Evolutionary conservation across 345 rosid genomes (phyloP), one percentile per base, ranked within the genome.

Genomic region (Microcos paniculata): DNA sequence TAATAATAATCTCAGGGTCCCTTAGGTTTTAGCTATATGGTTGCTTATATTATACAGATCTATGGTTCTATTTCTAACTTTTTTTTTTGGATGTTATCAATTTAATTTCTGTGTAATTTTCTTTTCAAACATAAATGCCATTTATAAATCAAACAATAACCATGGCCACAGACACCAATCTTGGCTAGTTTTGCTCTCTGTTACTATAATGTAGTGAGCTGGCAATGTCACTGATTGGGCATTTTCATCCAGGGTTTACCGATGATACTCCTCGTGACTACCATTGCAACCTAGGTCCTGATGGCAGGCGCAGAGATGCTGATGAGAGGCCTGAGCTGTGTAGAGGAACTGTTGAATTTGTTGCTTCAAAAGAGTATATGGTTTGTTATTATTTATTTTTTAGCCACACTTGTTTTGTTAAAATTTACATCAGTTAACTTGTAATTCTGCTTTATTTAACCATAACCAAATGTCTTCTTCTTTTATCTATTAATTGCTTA

Each of bases 291-390:
- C 88, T 92, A 57, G 97, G 94, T 80, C 96, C 96, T 45, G 93
- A 94, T 87, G 97, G 97, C 78, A 84, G 92, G 80, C 94, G 94
- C 61, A 90, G 97, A 78, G 98, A 94, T 89, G 97, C 95, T 52
- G 91, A 94, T 86, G 94, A 94, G 67, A 94, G 98, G 85, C 96
- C 97, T 65, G 98, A 94, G 85, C 88, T 94, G 71, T 94, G 97
- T 81, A 87, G 90, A 82, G 98, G 98, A 82, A 86, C 97, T 14
- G 97, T 94, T 78, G 97, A 94, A 82, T 93, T 96, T 88, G 92
- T 90, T 80, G 97, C 98, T 48, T 77, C 98, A 19, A 90, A 90
- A 85, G 99, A 96, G 82, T 96, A 90, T 79, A 91, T 88, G 99
- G 99, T 94, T 56, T 75, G 95, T 79, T 67, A 46, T 49, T 70